Percentiles rank a stretch among this genome's conserved stretches.
phyloP scores from a whole-genome alignment of 345 rosid genomes.

The Fremontodendron californicum region DNA sequence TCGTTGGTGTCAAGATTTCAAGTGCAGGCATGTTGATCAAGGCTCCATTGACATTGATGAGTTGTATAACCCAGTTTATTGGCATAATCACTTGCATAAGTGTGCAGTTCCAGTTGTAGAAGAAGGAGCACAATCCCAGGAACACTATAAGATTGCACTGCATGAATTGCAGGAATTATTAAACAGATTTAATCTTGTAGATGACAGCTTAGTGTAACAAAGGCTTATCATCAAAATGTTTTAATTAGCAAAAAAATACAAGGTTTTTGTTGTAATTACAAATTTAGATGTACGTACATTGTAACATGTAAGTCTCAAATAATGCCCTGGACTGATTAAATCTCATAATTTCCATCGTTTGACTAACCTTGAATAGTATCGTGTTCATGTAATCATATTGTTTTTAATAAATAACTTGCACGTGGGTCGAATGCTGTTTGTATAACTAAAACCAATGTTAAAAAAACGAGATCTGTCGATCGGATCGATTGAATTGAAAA shows the following conservation, averaged over 20 bases:
- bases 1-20: slow-evolving; percentile 42
- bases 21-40: slow-evolving; percentile 24
- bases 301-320: not conserved
- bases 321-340: not conserved
- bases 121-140: slow-evolving; percentile 33
- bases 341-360: too few relatives aligned
- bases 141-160: slow-evolving; percentile 37
- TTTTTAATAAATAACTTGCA: too few relatives aligned
- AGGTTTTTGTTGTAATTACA: not conserved
- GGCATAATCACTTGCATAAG: slow-evolving; percentile 31
- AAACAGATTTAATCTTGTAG: slow-evolving; percentile 33
- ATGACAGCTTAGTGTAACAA: slow-evolving; percentile 23
- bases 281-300: not conserved
- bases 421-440: too few relatives aligned
- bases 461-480: too few relatives aligned
- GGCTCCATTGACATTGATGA: slow-evolving; percentile 22
- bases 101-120: slow-evolving; percentile 35
- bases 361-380: too few relatives aligned
- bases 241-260: not conserved
- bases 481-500: too few relatives aligned
- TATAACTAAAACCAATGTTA: too few relatives aligned
- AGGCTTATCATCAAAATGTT: not conserved
- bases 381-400: too few relatives aligned
- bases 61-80: slow-evolving; percentile 28
- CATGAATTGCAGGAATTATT: slow-evolving; percentile 39